These are phyloP conservation scores for Cryptomeria japonica DNA, from an alignment of 75 land plant species.

Conservation along the genomic window DNA sequence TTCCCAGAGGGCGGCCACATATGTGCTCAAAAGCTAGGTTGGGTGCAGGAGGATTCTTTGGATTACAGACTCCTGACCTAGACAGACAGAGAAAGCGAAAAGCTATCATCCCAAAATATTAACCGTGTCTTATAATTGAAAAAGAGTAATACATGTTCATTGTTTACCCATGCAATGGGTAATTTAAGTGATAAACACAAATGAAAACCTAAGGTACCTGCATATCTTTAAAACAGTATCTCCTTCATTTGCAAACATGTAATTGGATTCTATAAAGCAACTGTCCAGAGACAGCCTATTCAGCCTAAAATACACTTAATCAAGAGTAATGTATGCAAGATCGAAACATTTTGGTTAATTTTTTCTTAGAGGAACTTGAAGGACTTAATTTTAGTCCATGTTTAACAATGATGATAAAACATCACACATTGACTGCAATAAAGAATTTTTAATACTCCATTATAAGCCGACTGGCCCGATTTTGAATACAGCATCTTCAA, in stretches of 20 bases:
- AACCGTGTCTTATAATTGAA: background rate
- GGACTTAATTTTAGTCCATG: background rate
- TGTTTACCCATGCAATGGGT: background rate
- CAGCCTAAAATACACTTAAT: background rate
- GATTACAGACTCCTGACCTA: constrained; percentile 12
- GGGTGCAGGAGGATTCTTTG: constrained; percentile 11
- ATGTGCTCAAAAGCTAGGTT: constrained; percentile 39
- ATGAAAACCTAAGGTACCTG: background rate
- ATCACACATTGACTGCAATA: background rate
- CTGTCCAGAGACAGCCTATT: background rate
- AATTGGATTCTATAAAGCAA: background rate
- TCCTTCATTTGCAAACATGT: background rate
- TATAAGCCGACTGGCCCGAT: too few relatives aligned
- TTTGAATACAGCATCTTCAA: background rate
- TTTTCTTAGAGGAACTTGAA: background rate
- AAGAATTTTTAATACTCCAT: background rate
- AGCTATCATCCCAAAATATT: background rate
- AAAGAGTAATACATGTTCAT: background rate
- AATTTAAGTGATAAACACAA: background rate
- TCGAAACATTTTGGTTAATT: background rate
- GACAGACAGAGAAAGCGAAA: background rate
- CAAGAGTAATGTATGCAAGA: background rate
- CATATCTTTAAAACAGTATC: background rate
- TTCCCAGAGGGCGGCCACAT: constrained; percentile 82
- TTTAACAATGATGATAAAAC: background rate